Conservation (phyloP, 2,329 filamentous ascomycete species). For the Domatiomyces catenatus region DNA sequence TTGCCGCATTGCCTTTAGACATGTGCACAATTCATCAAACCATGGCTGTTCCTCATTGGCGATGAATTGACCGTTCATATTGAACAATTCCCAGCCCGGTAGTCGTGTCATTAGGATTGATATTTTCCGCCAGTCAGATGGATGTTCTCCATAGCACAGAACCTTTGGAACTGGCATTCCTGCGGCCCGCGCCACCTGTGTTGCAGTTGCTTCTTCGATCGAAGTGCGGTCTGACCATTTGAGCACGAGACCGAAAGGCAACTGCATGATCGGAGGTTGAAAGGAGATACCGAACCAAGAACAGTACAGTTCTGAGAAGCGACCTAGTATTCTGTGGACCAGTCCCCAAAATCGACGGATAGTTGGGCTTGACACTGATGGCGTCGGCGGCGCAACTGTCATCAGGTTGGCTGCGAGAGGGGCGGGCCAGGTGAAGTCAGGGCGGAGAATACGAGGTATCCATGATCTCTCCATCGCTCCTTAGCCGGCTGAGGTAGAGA, state of each 20-base stretch:
- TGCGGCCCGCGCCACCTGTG: constrained; percentile 23
- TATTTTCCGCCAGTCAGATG: constrained; percentile 17
- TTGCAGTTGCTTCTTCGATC: constrained; percentile 24
- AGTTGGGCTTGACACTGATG: constrained; percentile 10
- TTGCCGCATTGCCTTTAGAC: constrained; percentile 22
- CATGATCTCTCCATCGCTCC: constrained; percentile 2
- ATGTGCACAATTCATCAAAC: constrained; percentile 23
- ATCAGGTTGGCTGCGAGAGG: constrained; percentile 12
- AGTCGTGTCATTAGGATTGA: constrained; percentile 31
- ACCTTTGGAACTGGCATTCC: constrained; percentile 24
- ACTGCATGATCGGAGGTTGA: constrained; percentile 21
- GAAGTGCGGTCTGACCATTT: constrained; percentile 26
- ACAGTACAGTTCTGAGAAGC: constrained; percentile 22
- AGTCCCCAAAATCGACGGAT: constrained; percentile 18
- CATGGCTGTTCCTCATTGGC: constrained; percentile 20
- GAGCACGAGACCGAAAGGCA: constrained; percentile 26
- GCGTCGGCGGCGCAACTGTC: constrained; percentile 17
- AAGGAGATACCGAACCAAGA: constrained; percentile 18
- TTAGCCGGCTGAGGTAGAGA: background rate
- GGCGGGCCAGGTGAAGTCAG: constrained; percentile 21
- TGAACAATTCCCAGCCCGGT: constrained; percentile 22
- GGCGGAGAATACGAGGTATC: constrained; percentile 7
- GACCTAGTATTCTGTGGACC: constrained; percentile 19
- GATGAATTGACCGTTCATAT: constrained; percentile 18
- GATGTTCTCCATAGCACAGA: constrained; percentile 23